These are phyloP conservation scores for Cystobasidium ongulense DNA, from an alignment of 768 basidiomycete species.

Conservation along the genomic window DNA sequence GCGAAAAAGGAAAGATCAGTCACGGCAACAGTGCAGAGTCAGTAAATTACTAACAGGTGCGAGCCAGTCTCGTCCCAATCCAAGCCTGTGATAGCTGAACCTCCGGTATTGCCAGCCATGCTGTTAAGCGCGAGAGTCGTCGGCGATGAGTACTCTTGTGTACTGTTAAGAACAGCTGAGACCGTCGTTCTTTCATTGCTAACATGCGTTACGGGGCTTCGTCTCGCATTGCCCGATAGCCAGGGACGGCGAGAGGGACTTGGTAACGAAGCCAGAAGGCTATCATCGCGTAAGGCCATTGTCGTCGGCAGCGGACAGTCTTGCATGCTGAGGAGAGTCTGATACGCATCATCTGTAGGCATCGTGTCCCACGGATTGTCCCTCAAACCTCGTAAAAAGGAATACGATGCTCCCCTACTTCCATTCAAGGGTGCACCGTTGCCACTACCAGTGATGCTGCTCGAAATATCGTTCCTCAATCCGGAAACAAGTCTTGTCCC, in stretches of 20 bases:
- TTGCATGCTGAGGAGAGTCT: neutral
- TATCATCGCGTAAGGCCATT: neutral
- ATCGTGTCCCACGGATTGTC: conserved; percentile 18
- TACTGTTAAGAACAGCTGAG: neutral
- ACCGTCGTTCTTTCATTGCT: neutral
- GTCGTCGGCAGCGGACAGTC: neutral
- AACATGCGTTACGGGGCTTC: neutral
- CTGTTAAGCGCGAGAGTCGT: neutral
- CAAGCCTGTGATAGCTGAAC: conserved; percentile 15
- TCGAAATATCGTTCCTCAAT: neutral
- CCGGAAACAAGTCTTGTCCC: neutral
- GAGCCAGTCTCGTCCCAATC: conserved; percentile 23
- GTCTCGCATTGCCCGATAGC: neutral
- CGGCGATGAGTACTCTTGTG: neutral
- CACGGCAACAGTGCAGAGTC: neutral
- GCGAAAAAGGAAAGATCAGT: neutral
- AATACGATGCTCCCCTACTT: neutral
- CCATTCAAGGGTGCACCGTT: neutral
- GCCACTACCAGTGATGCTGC: neutral
- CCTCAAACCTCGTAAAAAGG: neutral
- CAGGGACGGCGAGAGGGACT: neutral
- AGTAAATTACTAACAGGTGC: neutral
- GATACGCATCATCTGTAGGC: conserved; percentile 15
- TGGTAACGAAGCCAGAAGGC: neutral
- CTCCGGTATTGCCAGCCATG: neutral